Evolutionary conservation across 2,329 filamentous ascomycete genomes (phyloP).

Genomic region (Emericellopsis cladophorae): DNA sequence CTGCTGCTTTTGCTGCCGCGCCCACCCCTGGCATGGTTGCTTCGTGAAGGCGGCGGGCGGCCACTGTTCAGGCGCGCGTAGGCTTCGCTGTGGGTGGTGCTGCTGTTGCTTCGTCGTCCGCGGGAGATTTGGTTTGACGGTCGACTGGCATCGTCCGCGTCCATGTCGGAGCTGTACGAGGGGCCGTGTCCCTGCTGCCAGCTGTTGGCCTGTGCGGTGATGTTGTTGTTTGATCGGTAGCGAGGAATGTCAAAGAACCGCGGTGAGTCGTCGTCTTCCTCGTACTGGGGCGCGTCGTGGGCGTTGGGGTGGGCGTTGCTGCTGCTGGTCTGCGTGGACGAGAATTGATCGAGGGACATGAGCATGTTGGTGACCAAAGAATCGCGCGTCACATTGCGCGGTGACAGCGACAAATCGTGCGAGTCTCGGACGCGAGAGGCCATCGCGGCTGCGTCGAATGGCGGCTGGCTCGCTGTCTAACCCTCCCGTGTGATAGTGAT

Average conservation of each 20-base stretch:
- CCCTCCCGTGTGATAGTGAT: neutral
- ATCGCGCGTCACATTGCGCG: conserved; percentile 66
- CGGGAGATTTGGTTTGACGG: conserved; percentile 39
- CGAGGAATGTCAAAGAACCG: conserved; percentile 8
- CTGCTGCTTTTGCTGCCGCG: conserved; percentile 61
- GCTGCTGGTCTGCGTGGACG: conserved; percentile 14
- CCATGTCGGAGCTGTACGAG: conserved; percentile 51
- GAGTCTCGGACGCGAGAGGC: conserved; percentile 40
- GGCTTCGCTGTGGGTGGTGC: conserved; percentile 53
- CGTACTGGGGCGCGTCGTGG: conserved; percentile 7
- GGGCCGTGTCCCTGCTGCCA: conserved; percentile 15
- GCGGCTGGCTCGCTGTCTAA: conserved; percentile 10
- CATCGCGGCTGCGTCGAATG: conserved; percentile 9
- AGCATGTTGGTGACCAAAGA: conserved; percentile 96
- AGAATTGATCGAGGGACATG: conserved; percentile 78
- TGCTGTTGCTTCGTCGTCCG: conserved; percentile 67
- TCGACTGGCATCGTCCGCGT: conserved; percentile 39
- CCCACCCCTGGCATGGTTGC: conserved; percentile 35
- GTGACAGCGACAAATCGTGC: conserved; percentile 75
- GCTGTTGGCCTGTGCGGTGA: conserved; percentile 17
- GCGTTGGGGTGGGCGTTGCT: neutral
- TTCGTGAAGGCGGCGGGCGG: conserved; percentile 31
- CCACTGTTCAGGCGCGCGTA: conserved; percentile 52
- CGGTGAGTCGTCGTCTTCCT: conserved; percentile 7
- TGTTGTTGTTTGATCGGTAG: conserved; percentile 5